Percentiles rank a stretch among this genome's conserved stretches.
These are phyloP conservation scores for Acer negundo DNA, from an alignment of 345 rosid genomes.

Conservation along the genomic window DNA sequence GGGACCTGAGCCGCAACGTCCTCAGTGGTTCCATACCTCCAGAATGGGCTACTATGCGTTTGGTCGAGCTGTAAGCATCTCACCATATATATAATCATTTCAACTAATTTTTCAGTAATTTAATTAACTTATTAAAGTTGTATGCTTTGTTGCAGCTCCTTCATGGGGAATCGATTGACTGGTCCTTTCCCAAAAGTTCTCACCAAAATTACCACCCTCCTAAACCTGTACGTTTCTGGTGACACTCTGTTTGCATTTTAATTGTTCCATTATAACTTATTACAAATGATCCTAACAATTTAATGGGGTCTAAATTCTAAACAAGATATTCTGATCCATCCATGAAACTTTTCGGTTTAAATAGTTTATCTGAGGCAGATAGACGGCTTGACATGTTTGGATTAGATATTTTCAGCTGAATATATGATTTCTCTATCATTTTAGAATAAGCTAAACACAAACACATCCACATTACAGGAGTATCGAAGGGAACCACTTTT, in stretches of 20 bases:
- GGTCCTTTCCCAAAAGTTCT: slow-evolving; percentile 82
- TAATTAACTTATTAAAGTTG: not conserved
- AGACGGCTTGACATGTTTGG: not conserved
- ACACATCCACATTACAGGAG: slow-evolving; percentile 49
- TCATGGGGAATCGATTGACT: slow-evolving; percentile 86
- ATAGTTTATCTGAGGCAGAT: not conserved
- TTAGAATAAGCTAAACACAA: not conserved
- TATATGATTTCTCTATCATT: not conserved
- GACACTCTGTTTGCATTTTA: no score
- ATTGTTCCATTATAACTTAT: no score
- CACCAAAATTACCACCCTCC: slow-evolving; percentile 59
- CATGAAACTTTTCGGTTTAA: not conserved
- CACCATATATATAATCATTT: not conserved
- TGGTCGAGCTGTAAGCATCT: slow-evolving; percentile 57
- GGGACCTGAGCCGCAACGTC: slow-evolving; percentile 82
- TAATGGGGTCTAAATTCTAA: no score
- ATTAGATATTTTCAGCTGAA: not conserved
- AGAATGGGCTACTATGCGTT: slow-evolving; percentile 73
- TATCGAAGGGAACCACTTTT: slow-evolving; percentile 76
- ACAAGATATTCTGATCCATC: not conserved
- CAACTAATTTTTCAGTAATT: not conserved
- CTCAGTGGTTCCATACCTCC: slow-evolving; percentile 76
- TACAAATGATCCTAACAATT: no score
- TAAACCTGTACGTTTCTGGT: slow-evolving; percentile 60
- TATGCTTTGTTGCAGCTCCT: slow-evolving; percentile 46